Evolutionary conservation across 2,329 filamentous ascomycete genomes (phyloP).

Genomic region (Microdochium bolleyi): DNA sequence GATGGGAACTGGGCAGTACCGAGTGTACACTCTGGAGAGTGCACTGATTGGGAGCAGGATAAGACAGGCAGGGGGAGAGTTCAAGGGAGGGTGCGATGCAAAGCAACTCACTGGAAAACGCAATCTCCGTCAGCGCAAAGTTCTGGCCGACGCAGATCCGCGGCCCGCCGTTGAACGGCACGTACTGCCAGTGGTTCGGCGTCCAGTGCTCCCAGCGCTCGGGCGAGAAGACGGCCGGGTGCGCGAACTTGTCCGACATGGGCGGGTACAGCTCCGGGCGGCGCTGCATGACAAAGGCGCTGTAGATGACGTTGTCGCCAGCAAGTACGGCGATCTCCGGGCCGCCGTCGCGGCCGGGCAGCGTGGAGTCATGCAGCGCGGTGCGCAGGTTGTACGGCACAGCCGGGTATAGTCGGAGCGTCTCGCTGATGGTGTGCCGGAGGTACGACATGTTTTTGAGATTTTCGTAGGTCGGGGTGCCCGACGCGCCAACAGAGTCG

Average conservation of each 20-base stretch:
- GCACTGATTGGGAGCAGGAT: slow-evolving; percentile 18
- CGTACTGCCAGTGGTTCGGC: slow-evolving; percentile 44
- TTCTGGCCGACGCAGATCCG: slow-evolving; percentile 52
- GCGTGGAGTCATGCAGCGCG: slow-evolving; percentile 15
- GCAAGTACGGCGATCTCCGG: slow-evolving; percentile 34
- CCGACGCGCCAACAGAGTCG: slow-evolving; percentile 40
- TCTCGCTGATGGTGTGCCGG: slow-evolving; percentile 40
- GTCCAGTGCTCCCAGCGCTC: slow-evolving; percentile 44
- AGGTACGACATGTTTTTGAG: slow-evolving; percentile 66
- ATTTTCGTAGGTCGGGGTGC: slow-evolving; percentile 49
- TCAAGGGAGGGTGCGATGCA: no score
- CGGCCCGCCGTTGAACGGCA: slow-evolving; percentile 44
- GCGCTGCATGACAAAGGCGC: slow-evolving; percentile 42
- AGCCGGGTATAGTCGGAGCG: slow-evolving; percentile 38
- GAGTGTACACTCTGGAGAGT: no score
- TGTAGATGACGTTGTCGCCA: slow-evolving; percentile 39
- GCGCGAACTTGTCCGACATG: slow-evolving; percentile 24
- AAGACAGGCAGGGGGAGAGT: no score
- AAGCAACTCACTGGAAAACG: slow-evolving; percentile 29
- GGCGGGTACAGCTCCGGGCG: slow-evolving; percentile 38
- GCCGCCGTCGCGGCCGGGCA: slow-evolving; percentile 9
- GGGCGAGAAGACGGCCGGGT: slow-evolving; percentile 34
- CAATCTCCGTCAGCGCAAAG: slow-evolving; percentile 52
- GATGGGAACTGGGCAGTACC: background rate
- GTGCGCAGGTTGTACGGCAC: slow-evolving; percentile 46